Conservation (phyloP, 106 monocot species). For the Amphibolis antarctica region DNA sequence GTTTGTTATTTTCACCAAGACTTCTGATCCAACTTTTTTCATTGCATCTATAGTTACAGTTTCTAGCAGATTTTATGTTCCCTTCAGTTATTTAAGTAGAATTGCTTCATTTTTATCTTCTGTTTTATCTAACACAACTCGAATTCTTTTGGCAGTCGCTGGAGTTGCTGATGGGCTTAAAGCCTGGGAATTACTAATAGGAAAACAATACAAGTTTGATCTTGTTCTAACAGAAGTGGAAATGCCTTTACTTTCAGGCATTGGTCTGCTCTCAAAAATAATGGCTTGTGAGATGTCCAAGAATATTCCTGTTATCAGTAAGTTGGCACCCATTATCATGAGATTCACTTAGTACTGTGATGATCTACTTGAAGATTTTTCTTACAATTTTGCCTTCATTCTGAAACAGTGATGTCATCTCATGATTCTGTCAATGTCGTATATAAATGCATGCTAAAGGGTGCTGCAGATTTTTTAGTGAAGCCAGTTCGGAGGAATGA, state of each 20-base stretch:
- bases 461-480: conserved; percentile 79
- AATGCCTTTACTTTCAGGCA: conserved; percentile 61
- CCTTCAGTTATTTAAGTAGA: too few species aligned
- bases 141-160: conserved; percentile 27
- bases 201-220: conserved; percentile 44
- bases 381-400: background rate
- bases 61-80: too few species aligned
- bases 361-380: background rate
- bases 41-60: too few species aligned
- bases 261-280: conserved; percentile 46
- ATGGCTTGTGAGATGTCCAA: conserved; percentile 45
- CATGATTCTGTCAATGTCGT: conserved; percentile 71
- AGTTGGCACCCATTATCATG: conserved; percentile 13
- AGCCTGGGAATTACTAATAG: conserved; percentile 74
- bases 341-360: background rate
- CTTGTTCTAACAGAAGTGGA: conserved; percentile 69
- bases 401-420: conserved; percentile 68
- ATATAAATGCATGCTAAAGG: conserved; percentile 83
- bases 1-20: too few species aligned
- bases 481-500: conserved; percentile 90
- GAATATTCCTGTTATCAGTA: conserved; percentile 78
- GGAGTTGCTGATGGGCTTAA: conserved; percentile 66
- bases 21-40: too few species aligned
- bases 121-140: background rate
- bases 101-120: too few species aligned